Evolutionary conservation across 2,329 filamentous ascomycete species (phyloP).

Genomic region (Fusarium cyanostomum): DNA sequence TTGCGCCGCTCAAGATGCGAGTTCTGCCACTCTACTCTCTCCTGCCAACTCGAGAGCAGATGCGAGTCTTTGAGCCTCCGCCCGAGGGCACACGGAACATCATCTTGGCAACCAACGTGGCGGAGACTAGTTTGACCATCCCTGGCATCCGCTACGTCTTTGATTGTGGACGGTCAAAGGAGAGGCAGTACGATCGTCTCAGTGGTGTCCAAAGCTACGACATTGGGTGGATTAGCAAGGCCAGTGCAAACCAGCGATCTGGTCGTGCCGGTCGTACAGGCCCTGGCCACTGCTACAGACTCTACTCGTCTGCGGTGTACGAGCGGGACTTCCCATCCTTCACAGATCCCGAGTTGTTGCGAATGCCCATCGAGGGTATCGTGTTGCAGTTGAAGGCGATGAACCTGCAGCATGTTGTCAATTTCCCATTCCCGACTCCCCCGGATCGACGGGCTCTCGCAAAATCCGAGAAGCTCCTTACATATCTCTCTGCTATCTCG

Average conservation of each 20-base stretch:
- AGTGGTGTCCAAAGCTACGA: conserved; percentile 97
- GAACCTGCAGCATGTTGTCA: conserved; percentile 87
- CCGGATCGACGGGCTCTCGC: conserved; percentile 79
- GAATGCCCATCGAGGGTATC: conserved; percentile 91
- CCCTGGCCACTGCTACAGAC: conserved; percentile 91
- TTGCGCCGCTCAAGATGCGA: conserved; percentile 78
- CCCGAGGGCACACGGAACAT: conserved; percentile 86
- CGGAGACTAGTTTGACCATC: conserved; percentile 96
- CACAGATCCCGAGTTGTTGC: conserved; percentile 85
- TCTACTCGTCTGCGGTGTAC: conserved; percentile 95
- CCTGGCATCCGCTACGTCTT: conserved; percentile 96
- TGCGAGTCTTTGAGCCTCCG: conserved; percentile 86
- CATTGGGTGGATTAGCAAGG: conserved; percentile 97
- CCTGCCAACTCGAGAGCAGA: conserved; percentile 87
- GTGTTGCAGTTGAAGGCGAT: conserved; percentile 95
- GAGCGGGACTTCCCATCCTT: conserved; percentile 89
- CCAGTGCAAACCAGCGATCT: conserved; percentile 88
- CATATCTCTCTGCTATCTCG: conserved; percentile 84
- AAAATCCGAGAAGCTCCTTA: conserved; percentile 86
- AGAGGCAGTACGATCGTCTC: conserved; percentile 85
- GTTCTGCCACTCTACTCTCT: conserved; percentile 95
- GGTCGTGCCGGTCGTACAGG: conserved; percentile 96
- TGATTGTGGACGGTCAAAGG: conserved; percentile 91
- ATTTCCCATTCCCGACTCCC: conserved; percentile 95
- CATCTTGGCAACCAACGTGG: conserved; percentile 94